Evolutionary conservation across 2,329 filamentous ascomycete genomes (phyloP), one percentile per base, ranked within the genome.

Genomic region (Colletotrichum theobromicola): DNA sequence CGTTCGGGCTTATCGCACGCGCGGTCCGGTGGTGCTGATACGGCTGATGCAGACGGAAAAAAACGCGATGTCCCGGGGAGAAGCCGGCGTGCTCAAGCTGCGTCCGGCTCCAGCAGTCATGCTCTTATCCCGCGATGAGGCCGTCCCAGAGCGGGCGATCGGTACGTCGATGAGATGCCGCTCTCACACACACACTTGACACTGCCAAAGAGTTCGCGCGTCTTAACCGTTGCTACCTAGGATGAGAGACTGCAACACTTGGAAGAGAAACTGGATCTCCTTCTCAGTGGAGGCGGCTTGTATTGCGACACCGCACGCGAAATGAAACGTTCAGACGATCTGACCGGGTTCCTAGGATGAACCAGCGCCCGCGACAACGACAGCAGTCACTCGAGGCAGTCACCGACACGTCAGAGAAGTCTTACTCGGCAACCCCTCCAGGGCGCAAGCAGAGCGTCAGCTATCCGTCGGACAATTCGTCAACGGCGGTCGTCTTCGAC

Each of bases 71-170:
- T 77, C 88, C 88, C 0, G 88, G 87, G 8, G 88, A 89, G 78
- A 88, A 86, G 77, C 88, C 88, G 7, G 83, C 85, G 2, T 89
- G 88, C 72, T 89, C 88, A 12, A 88, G 86, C 77, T 89, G 88
- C 77, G 81, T 85, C 13, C 85, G 88, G 18, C 82, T 89, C 10
- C 85, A 84, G 64, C 87, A 89, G 78, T 77, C 84, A 53, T 88
- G 87, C 77, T 84, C 85, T 13, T 89, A 88, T 78, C 81, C 86
- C 5, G 81, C 82, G 16, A 77, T 81, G 69, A 84, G 83, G 65
- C 82, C 84, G 13, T 78, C 84, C 7, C 83, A 83, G 42, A 82
- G 81, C 75, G 85, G 84, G 28, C 85, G 83, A 79, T 88, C 87
- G 77, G 87, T 89, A 85, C 24, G 82, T 81, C 70, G 55, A 57